Percentiles rank a stretch among this genome's conserved stretches.
Evolutionary conservation across 345 rosid genomes (phyloP).

Genomic region (Moricandia moricandioides): DNA sequence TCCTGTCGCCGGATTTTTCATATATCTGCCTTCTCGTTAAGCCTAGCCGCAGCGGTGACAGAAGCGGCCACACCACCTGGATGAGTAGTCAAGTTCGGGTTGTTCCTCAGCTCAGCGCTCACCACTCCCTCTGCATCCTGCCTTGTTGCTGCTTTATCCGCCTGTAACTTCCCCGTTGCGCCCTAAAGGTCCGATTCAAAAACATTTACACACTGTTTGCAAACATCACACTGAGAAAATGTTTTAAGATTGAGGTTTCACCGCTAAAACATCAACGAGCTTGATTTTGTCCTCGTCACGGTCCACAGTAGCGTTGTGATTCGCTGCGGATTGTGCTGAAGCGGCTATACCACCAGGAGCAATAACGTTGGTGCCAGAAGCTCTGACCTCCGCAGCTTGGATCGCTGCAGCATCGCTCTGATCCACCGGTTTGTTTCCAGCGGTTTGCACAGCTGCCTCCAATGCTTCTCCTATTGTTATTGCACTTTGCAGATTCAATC

Average conservation of each 20-base stretch:
- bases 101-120: slow-evolving; percentile 66
- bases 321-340: slow-evolving; percentile 67
- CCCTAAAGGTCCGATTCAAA: slow-evolving; percentile 39
- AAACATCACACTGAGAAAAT: neutral
- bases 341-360: slow-evolving; percentile 60
- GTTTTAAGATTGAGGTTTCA: neutral
- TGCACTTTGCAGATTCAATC: slow-evolving; percentile 32
- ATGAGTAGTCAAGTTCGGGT: slow-evolving; percentile 41
- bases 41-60: slow-evolving; percentile 63
- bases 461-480: slow-evolving; percentile 72
- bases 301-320: slow-evolving; percentile 41
- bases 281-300: slow-evolving; percentile 56
- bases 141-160: slow-evolving; percentile 62
- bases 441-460: slow-evolving; percentile 47
- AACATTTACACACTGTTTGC: neutral
- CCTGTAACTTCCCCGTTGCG: slow-evolving; percentile 46
- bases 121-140: slow-evolving; percentile 68
- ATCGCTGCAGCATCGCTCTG: slow-evolving; percentile 73
- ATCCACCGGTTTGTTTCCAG: slow-evolving; percentile 53
- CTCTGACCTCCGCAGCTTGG: slow-evolving; percentile 71
- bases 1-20: neutral
- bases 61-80: slow-evolving; percentile 74
- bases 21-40: slow-evolving; percentile 45
- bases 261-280: slow-evolving; percentile 49
- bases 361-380: slow-evolving; percentile 48